Conservation (phyloP, 2,329 filamentous ascomycete genomes). For the Pseudocercospora fuligena region DNA sequence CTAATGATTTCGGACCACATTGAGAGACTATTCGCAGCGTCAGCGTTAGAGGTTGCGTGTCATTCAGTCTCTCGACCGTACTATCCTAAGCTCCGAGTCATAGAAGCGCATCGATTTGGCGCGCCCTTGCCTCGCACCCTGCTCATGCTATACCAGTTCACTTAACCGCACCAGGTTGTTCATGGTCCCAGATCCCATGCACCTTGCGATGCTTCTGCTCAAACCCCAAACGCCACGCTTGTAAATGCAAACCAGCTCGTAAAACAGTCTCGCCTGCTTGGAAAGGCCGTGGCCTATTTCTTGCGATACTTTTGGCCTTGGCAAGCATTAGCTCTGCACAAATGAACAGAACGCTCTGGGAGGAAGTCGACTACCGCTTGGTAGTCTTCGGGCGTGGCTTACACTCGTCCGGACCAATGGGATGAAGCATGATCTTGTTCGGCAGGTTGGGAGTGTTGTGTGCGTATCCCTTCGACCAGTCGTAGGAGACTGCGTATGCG, state of each 20-base stretch:
- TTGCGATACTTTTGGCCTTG: constrained; percentile 12
- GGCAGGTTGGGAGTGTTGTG: constrained; percentile 70
- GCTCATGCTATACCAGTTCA: neutral
- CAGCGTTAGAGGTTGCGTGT: neutral
- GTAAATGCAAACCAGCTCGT: constrained; percentile 7
- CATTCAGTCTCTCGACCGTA: neutral
- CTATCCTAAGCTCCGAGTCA: neutral
- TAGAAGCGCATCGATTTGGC: neutral
- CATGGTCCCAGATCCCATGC: neutral
- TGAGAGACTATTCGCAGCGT: neutral
- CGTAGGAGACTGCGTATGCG: constrained; percentile 80
- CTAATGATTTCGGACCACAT: neutral
- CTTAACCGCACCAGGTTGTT: neutral
- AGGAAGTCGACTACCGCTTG: constrained; percentile 47
- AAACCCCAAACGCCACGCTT: constrained; percentile 10
- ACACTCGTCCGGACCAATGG: constrained; percentile 54
- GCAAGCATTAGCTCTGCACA: constrained; percentile 11
- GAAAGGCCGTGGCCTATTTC: constrained; percentile 9
- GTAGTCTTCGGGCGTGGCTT: constrained; percentile 54
- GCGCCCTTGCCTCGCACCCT: neutral
- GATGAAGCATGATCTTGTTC: constrained; percentile 58
- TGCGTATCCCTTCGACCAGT: constrained; percentile 97
- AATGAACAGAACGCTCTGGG: constrained; percentile 10
- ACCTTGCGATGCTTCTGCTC: neutral
- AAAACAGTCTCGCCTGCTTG: constrained; percentile 1